These are phyloP conservation scores for Biscogniauxia marginata DNA, from an alignment of 2,329 filamentous ascomycete species.

Conservation along the genomic window DNA sequence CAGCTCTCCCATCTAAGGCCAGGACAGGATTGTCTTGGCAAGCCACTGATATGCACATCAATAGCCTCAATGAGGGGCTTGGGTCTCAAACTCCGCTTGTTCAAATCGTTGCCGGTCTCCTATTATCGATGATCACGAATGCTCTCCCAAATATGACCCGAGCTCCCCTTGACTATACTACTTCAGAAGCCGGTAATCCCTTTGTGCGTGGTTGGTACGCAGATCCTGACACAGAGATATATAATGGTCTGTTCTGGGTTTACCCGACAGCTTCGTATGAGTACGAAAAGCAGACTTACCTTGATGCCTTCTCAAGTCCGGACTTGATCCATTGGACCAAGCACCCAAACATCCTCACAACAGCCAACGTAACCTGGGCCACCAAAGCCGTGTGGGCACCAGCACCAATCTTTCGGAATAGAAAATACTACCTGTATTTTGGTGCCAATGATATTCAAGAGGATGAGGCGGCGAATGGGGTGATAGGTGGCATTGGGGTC, in stretches of 20 bases:
- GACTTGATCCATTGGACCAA: constrained; percentile 50
- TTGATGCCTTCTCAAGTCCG: constrained; percentile 50
- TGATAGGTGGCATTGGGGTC: constrained; percentile 42
- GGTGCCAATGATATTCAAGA: constrained; percentile 47
- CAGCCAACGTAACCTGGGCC: constrained; percentile 41
- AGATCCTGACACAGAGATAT: constrained; percentile 49
- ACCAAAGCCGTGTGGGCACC: constrained; percentile 48
- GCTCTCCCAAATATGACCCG: constrained; percentile 6
- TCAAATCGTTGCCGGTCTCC: neutral
- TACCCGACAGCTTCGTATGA: constrained; percentile 45
- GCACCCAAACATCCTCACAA: constrained; percentile 43
- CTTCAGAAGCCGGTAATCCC: constrained; percentile 45
- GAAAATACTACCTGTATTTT: constrained; percentile 51
- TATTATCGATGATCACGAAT: constrained; percentile 7
- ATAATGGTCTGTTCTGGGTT: constrained; percentile 45
- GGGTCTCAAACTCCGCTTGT: constrained; percentile 3
- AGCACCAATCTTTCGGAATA: constrained; percentile 41
- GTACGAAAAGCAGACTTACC: constrained; percentile 48
- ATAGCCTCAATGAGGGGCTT: neutral
- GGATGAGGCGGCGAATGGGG: constrained; percentile 24
- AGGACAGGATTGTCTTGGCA: neutral
- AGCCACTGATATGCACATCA: neutral
- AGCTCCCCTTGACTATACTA: constrained; percentile 34
- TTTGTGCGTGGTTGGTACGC: constrained; percentile 51
- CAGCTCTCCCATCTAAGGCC: too few relatives aligned